Conservation (phyloP, 306 rosid species). For the Pyrus betulifolia region DNA sequence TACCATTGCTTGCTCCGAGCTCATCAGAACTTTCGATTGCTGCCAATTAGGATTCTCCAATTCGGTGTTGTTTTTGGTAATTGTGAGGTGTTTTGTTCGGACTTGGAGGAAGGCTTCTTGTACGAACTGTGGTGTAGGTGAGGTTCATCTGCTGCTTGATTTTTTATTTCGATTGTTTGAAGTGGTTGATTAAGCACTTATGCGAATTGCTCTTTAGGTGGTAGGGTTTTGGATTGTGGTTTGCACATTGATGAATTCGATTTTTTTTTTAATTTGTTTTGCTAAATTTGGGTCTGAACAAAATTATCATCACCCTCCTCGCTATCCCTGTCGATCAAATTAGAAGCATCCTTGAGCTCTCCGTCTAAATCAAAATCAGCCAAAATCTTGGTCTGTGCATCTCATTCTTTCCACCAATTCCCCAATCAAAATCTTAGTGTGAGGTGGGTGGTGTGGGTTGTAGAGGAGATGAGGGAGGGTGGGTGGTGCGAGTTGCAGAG, state of each 20-base stretch:
- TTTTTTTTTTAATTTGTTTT: no score
- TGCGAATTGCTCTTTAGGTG: neutral
- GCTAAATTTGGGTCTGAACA: neutral
- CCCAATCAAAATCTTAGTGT: constrained; percentile 59
- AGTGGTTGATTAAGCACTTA: neutral
- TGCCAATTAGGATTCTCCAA: neutral
- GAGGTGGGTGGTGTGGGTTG: no score
- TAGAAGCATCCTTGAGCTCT: constrained; percentile 10
- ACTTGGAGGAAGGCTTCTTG: neutral
- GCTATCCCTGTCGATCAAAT: constrained; percentile 6
- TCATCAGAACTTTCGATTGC: neutral
- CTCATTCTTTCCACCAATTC: constrained; percentile 67
- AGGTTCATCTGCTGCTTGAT: neutral
- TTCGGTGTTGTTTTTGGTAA: neutral
- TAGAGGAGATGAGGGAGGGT: no score
- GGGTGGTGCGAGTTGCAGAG: no score
- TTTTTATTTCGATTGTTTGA: constrained; percentile 1
- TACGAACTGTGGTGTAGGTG: constrained; percentile 9
- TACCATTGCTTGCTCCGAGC: neutral
- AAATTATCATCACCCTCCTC: constrained; percentile 12
- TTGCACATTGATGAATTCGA: no score
- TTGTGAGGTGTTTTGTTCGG: neutral
- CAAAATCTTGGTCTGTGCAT: constrained; percentile 60
- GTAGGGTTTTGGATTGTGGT: neutral
- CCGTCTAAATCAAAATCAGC: neutral